Evolutionary conservation across 495 filamentous ascomycete species (phyloP).

Genomic region (Penicillium taxi): DNA sequence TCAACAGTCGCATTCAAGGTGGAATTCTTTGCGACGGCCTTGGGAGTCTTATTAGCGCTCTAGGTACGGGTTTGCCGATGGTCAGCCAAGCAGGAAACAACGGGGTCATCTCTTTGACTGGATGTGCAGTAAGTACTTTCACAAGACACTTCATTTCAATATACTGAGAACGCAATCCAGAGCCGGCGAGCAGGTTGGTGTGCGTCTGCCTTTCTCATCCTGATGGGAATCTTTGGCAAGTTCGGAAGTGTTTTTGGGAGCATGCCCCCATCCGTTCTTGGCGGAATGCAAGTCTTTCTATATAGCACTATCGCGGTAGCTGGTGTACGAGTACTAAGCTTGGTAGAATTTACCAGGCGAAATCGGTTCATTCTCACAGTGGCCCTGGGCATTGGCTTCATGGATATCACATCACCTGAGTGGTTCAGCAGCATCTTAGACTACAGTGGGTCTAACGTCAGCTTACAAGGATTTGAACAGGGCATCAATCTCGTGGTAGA

Average conservation of each 20-base stretch:
- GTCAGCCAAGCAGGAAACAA: constrained; percentile 74
- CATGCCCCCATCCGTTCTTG: constrained; percentile 70
- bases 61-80: constrained; percentile 72
- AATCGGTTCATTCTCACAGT: constrained; percentile 79
- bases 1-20: constrained; percentile 78
- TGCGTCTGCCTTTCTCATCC: constrained; percentile 53
- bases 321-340: constrained; percentile 67
- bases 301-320: constrained; percentile 73
- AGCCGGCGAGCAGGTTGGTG: constrained; percentile 42
- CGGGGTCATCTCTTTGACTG: constrained; percentile 73
- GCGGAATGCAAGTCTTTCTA: constrained; percentile 84
- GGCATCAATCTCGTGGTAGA: constrained; percentile 69
- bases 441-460: constrained; percentile 52
- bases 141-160: background rate
- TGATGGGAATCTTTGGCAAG: constrained; percentile 80
- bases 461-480: constrained; percentile 66
- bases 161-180: constrained; percentile 3
- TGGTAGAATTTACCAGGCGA: constrained; percentile 65
- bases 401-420: constrained; percentile 65
- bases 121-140: constrained; percentile 56
- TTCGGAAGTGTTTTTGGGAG: constrained; percentile 73
- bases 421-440: constrained; percentile 67
- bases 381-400: constrained; percentile 60
- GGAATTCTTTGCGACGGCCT: constrained; percentile 74
- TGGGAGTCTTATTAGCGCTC: constrained; percentile 65